Base-by-base conservation (phyloP, 2,329 filamentous ascomycete genomes). In the Aspergillus sp. region DNA sequence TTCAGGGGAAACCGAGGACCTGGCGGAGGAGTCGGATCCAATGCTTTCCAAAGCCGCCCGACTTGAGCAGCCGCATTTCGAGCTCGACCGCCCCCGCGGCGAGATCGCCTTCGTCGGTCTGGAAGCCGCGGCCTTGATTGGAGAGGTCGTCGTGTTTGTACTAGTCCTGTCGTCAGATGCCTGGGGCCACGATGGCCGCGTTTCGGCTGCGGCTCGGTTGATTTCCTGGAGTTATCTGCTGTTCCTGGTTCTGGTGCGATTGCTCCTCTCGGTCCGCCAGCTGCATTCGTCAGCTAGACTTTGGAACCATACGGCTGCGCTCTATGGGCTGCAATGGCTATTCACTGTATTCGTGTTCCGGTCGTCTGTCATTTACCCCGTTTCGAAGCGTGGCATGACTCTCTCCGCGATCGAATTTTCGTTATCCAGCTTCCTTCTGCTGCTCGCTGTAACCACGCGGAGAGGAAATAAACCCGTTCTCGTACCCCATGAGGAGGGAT, bases 401-500 rank as follows among this genome's bases (percentile, higher is more conserved):
- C 79, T 96, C 47, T 81, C 85, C 61, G 86, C 91, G 60, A 76
- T 84, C 58, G 87, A 96, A 66, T 98, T 98, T 68, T 78, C 80
- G 1, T 78, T 98, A 58, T 85, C 84, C 5, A 88, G 89, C 0
- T 71, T 96, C 12, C 82, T 99, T 12, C 87, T 92, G 53, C 73
- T 84, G 45, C 87, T 97, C 70, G 86, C 91, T 43, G 75, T 96
- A 56, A 89, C 87, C 51, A 96, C 91, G 60, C 87, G 95, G 62
- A 95, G 92, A 76, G 95, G 95, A 44, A 98, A 98, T 74, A 95
- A 91, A 74, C 86, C 89, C 3, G 90, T 99, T 12, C 76, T 93
- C 45, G 74, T 98, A 68, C 91, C 96, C 74, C 93, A 93, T 80
- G 93, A 97, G 74, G 91, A 90, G 59, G 89, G 89, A 32, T 85